These are phyloP conservation scores for Verbascum thapsus DNA, from an alignment of 257 asterid genomes.

Conservation along the genomic window DNA sequence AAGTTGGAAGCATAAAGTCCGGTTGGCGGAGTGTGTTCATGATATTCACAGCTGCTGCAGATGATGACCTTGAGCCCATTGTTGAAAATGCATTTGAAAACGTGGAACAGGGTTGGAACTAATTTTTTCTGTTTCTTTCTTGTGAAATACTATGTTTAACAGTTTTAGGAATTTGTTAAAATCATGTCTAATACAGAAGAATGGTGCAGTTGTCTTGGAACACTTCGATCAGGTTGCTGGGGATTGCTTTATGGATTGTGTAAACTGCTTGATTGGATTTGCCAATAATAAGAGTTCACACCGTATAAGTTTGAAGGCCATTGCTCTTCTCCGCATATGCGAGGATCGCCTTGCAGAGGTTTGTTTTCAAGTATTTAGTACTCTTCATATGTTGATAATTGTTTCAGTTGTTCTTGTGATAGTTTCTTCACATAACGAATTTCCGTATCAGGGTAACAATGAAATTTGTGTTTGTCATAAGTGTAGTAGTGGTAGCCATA, in stretches of 20 bases:
- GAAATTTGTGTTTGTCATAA: conserved; percentile 21
- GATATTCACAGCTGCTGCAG: conserved; percentile 99
- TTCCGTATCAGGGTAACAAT: background rate
- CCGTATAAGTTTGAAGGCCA: conserved; percentile 96
- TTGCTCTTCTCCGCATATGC: conserved; percentile 99
- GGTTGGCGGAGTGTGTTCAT: conserved; percentile 99
- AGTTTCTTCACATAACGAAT: conserved; percentile 16
- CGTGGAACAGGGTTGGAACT: conserved; percentile 87
- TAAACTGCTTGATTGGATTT: conserved; percentile 97
- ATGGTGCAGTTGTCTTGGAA: conserved; percentile 88
- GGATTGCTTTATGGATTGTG: conserved; percentile 99
- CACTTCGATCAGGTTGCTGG: conserved; percentile 99
- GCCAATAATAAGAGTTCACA: conserved; percentile 90
- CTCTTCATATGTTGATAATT: conserved; percentile 3
- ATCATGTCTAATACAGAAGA: conserved; percentile 37
- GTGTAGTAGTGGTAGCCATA: background rate
- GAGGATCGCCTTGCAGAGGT: conserved; percentile 99
- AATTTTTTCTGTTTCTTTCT: conserved; percentile 27
- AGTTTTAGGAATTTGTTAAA: conserved; percentile 25
- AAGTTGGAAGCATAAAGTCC: conserved; percentile 97
- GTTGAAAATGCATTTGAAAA: conserved; percentile 99
- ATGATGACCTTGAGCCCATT: conserved; percentile 86
- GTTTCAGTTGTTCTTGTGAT: conserved; percentile 22
- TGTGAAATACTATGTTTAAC: conserved; percentile 16
- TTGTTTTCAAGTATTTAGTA: conserved; percentile 29